A percentile compares a stretch with the other conserved stretches of the same genome.
phyloP scores from a whole-genome alignment of 495 filamentous ascomycete species.

The Aspergillus egyptiacus region DNA sequence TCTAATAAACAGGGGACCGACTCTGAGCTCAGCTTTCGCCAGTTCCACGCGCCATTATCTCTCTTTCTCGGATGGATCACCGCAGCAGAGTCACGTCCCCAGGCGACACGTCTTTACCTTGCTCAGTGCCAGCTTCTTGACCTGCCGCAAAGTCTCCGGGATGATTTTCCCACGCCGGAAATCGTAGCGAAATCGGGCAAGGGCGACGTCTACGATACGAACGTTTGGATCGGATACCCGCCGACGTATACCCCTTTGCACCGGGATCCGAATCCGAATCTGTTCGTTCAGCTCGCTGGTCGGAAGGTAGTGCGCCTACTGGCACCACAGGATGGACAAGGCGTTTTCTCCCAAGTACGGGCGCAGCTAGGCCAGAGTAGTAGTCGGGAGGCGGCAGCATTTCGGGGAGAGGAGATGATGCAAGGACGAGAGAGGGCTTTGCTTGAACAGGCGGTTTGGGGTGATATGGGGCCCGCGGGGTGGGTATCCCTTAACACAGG shows the following conservation, averaged over 20 bases:
- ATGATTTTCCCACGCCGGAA: slow-evolving; percentile 63
- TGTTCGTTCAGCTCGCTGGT: slow-evolving; percentile 79
- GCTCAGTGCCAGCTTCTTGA: slow-evolving; percentile 70
- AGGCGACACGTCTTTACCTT: slow-evolving; percentile 58
- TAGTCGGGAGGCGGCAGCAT: slow-evolving; percentile 40
- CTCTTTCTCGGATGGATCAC: slow-evolving; percentile 53
- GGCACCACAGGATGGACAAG: slow-evolving; percentile 51
- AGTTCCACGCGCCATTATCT: slow-evolving; percentile 50
- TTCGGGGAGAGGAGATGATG: slow-evolving; percentile 94
- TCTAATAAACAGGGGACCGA: background rate
- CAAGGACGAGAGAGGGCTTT: slow-evolving; percentile 59
- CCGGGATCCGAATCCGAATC: slow-evolving; percentile 87
- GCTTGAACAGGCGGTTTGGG: slow-evolving; percentile 70
- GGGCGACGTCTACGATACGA: slow-evolving; percentile 78
- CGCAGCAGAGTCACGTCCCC: slow-evolving; percentile 27
- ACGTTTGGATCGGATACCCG: slow-evolving; percentile 80
- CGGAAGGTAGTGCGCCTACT: slow-evolving; percentile 68
- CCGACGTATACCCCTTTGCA: slow-evolving; percentile 88
- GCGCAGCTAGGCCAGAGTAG: slow-evolving; percentile 37
- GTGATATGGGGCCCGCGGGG: slow-evolving; percentile 17
- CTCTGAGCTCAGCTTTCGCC: slow-evolving; percentile 38
- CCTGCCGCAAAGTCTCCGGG: slow-evolving; percentile 54
- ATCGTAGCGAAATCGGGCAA: slow-evolving; percentile 54
- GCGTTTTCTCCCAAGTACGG: slow-evolving; percentile 55
- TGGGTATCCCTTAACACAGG: slow-evolving; percentile 28